A percentile compares a stretch with the other conserved stretches of the same genome.
These are phyloP conservation scores for Erodium chrysanthum DNA, from an alignment of 441 rosid genomes.

Conservation along the genomic window DNA sequence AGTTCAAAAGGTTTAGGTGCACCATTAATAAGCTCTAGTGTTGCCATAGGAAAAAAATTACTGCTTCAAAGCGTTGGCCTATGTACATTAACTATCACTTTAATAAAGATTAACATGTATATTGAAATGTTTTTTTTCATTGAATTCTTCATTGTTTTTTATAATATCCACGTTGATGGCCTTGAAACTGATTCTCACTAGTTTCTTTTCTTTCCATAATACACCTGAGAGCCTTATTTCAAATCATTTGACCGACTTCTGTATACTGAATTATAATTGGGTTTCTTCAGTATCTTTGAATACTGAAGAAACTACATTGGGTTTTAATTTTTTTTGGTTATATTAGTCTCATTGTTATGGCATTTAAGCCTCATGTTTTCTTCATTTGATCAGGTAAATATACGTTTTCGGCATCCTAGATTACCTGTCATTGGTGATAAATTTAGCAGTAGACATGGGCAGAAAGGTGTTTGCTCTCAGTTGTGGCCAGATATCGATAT, in stretches of 20 bases:
- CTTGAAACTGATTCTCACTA: neutral
- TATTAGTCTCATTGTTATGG: neutral
- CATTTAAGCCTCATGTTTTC: neutral
- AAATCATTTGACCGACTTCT: neutral
- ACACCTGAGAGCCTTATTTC: neutral
- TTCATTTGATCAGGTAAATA: constrained; percentile 47
- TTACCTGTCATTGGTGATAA: constrained; percentile 92
- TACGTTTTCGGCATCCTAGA: constrained; percentile 86
- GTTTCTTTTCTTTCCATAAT: neutral
- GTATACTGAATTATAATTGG: neutral
- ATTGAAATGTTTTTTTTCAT: neutral
- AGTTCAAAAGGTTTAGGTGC: neutral
- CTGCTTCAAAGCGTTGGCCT: neutral
- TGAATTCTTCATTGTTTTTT: neutral
- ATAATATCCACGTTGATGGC: neutral
- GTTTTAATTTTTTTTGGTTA: neutral
- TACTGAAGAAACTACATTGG: neutral
- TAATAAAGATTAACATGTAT: neutral
- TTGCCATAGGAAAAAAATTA: neutral
- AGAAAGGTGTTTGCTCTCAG: constrained; percentile 98
- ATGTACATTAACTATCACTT: neutral
- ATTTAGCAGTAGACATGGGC: constrained; percentile 98
- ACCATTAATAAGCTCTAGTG: neutral
- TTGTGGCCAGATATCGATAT: constrained; percentile 93
- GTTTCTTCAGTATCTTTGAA: neutral